phyloP scores from a whole-genome alignment of 495 filamentous ascomycete genomes.

The Penicillium daleae region DNA sequence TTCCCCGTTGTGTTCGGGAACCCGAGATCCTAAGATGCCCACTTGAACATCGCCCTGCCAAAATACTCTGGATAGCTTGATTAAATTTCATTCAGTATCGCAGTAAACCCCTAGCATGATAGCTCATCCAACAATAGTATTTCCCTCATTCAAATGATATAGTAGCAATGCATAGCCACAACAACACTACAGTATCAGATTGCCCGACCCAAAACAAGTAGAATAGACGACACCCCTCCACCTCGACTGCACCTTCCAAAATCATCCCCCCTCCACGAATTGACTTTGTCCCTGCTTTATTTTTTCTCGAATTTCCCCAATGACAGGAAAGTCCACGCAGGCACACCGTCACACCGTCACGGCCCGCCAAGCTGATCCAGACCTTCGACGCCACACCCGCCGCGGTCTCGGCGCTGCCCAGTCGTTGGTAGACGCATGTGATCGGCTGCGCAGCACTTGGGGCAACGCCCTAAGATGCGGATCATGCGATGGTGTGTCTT shows the following conservation, averaged over 20 bases:
- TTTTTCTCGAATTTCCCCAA: not conserved
- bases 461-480: conserved; percentile 14
- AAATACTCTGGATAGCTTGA: too few relatives aligned
- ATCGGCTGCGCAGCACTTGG: conserved; percentile 14
- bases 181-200: not conserved
- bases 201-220: not conserved
- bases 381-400: conserved; percentile 11
- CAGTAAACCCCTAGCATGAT: too few relatives aligned
- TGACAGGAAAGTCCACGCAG: too few relatives aligned
- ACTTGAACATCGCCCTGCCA: not conserved
- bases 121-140: too few relatives aligned
- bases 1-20: not conserved
- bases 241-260: not conserved
- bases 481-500: conserved; percentile 12
- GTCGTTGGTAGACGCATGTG: too few relatives aligned
- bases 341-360: too few relatives aligned
- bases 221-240: conserved; percentile 1
- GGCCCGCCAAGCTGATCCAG: conserved; percentile 14
- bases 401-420: conserved; percentile 17
- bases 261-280: not conserved
- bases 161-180: too few relatives aligned
- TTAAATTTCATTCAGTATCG: too few relatives aligned
- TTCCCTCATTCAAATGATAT: too few relatives aligned
- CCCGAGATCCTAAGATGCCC: not conserved
- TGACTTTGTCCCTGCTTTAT: not conserved